Evolutionary conservation across 2,329 filamentous ascomycete genomes (phyloP).

Genomic region (Calonectria pseudoturangicola): DNA sequence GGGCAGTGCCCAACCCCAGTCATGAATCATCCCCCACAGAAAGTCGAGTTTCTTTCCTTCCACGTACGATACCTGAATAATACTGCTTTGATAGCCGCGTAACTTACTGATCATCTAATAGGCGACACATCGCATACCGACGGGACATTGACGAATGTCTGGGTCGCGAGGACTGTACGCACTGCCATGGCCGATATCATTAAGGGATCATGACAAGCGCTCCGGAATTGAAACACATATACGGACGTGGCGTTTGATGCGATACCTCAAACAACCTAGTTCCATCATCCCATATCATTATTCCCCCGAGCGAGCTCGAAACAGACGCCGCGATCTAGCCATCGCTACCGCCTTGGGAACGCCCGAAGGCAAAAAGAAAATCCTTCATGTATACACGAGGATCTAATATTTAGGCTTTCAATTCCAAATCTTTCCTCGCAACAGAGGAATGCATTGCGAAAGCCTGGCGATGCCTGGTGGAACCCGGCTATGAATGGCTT

Average conservation of each 20-base stretch:
- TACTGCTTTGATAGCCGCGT: accelerated
- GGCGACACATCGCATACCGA: conserved; percentile 23
- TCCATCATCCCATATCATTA: background rate
- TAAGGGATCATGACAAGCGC: conserved; percentile 42
- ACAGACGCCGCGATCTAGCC: background rate
- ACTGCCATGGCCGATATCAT: conserved; percentile 54
- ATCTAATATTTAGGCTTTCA: too few relatives aligned
- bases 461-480: too few relatives aligned
- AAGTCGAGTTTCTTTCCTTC: conserved; percentile 27
- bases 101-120: conserved; percentile 2
- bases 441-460: background rate
- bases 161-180: conserved; percentile 58
- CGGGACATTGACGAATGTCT: conserved; percentile 54
- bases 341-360: too few relatives aligned
- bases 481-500: too few relatives aligned
- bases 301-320: background rate
- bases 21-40: conserved; percentile 36
- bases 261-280: conserved; percentile 28
- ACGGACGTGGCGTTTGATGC: background rate
- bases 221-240: background rate
- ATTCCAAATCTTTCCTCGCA: too few relatives aligned
- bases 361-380: too few relatives aligned
- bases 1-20: conserved; percentile 44
- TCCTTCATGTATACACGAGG: too few relatives aligned
- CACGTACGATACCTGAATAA: conserved; percentile 36